Base-by-base conservation (phyloP, 2,329 filamentous ascomycete genomes). In the Penicillium capsulatum region DNA sequence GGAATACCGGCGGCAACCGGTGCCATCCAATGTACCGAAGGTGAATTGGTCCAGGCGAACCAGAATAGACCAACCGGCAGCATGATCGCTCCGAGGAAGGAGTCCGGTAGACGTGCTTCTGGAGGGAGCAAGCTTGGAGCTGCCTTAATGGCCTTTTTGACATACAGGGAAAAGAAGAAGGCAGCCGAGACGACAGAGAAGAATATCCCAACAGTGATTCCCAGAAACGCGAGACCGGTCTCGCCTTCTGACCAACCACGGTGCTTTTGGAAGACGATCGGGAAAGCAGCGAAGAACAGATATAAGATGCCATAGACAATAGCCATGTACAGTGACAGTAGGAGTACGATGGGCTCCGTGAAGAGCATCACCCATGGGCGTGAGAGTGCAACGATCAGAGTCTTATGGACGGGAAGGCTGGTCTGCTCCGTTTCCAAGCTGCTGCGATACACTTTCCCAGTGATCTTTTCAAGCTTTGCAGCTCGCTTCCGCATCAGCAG, bases 41-140 rank as follows among this genome's bases (percentile, higher is more conserved):
- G 47, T 14, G 48, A 53, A 41, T 59, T 60, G 6, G 54, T 59
- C 59, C 59, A 62, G 5, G 58, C 56, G 37, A 62, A 62, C 56
- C 58, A 61, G 38, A 62, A 62, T 2, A 62, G 39, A 3, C 56
- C 56, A 29, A 57, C 35, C 1, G 57, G 54, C 9, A 61, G 53
- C 3, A 48, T 44, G 27, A 54, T 13, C 1, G 45, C 50, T 10
- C 53, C 59, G 17, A 60, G 22, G 41, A 61, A 50, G 2, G 42
- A 46, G 2, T 53, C 50, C 0, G 58, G 57, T 1, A 61, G 50
- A 17, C 59, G 56, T 14, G 55, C 48, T 26, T 61, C 59, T n/a
- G 1, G 49, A 58, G 3, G 50, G 53, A 11, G 53, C 53, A 31
- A 54, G 51, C 4, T 51, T 56, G 0, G 50, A 54, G 38, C 56